Conservation (phyloP, 176 grass and related monocot genomes). For the Oryza rufipogon region DNA sequence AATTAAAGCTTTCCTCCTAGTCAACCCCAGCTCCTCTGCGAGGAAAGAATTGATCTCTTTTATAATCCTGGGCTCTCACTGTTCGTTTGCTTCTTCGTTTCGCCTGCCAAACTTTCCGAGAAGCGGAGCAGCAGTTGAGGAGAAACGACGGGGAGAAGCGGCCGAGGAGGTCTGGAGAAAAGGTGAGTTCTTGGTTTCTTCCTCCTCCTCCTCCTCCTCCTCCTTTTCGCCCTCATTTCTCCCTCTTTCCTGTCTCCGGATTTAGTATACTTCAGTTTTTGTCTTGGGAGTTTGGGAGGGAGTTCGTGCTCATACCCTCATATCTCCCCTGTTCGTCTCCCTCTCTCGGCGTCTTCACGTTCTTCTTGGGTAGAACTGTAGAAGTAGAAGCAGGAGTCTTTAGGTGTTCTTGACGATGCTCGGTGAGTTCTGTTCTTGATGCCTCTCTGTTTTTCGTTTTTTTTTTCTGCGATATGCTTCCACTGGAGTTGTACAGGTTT, state of each 20-base stretch:
- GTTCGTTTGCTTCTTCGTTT: background rate
- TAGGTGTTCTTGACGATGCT: background rate
- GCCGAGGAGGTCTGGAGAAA: constrained; percentile 15
- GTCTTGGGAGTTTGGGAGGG: background rate
- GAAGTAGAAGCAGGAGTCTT: background rate
- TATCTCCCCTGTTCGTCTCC: background rate
- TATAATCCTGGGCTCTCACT: background rate
- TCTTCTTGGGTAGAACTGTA: background rate
- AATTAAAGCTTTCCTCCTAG: background rate
- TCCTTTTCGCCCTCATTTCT: background rate
- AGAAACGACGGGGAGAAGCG: constrained; percentile 22
- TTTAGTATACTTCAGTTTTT: background rate
- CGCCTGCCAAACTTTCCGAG: constrained; percentile 41
- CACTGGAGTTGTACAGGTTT: background rate
- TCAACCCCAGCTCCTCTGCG: constrained; percentile 25
- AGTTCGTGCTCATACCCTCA: background rate
- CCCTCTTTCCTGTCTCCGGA: background rate
- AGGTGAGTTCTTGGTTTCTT: constrained; percentile 32
- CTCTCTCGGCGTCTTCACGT: background rate
- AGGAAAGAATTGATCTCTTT: constrained; percentile 11
- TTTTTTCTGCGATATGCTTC: background rate
- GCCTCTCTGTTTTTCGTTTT: background rate
- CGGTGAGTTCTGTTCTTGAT: background rate
- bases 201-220: background rate
- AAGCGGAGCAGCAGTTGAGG: background rate